A percentile compares a stretch with the other conserved stretches of the same genome.
These are phyloP conservation scores for Echinosophora koreensis DNA, from an alignment of 306 rosid species.

Conservation along the genomic window DNA sequence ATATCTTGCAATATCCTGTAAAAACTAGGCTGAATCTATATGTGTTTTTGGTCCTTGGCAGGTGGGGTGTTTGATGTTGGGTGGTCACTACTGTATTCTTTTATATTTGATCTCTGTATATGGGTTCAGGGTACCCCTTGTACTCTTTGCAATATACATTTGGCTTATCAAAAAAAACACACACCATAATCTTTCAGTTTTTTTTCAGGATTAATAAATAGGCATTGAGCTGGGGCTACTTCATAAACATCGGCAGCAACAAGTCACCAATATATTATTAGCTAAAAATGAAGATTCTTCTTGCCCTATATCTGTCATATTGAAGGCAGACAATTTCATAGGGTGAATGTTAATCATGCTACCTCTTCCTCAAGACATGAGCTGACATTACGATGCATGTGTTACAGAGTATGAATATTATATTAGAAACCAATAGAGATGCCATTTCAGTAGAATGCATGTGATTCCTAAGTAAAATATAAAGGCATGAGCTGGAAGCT, in stretches of 20 bases:
- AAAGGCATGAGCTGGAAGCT: conserved; percentile 36
- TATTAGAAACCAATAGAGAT: conserved; percentile 36
- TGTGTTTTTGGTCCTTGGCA: too few relatives aligned
- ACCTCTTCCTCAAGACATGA: conserved; percentile 24
- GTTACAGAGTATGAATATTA: neutral
- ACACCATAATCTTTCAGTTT: too few relatives aligned
- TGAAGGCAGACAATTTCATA: conserved; percentile 38
- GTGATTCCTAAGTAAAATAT: conserved; percentile 27
- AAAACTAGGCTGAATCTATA: too few relatives aligned
- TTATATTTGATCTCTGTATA: too few relatives aligned
- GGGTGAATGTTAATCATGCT: conserved; percentile 23
- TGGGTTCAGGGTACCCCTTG: too few relatives aligned
- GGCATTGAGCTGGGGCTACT: conserved; percentile 42
- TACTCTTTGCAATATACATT: too few relatives aligned
- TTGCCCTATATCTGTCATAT: conserved; percentile 33
- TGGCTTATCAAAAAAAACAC: too few relatives aligned
- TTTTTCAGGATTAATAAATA: conserved; percentile 24
- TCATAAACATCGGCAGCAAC: conserved; percentile 39
- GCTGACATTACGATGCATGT: conserved; percentile 28
- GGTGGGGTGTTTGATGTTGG: too few relatives aligned
- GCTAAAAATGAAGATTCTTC: conserved; percentile 12
- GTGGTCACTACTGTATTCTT: too few relatives aligned
- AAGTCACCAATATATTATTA: neutral
- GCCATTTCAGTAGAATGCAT: conserved; percentile 22
- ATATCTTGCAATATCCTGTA: too few relatives aligned